A percentile compares a stretch with the other conserved stretches of the same genome.
phyloP scores from a whole-genome alignment of 2,329 filamentous ascomycete genomes.

The Sporothrix pseudoabietina region DNA sequence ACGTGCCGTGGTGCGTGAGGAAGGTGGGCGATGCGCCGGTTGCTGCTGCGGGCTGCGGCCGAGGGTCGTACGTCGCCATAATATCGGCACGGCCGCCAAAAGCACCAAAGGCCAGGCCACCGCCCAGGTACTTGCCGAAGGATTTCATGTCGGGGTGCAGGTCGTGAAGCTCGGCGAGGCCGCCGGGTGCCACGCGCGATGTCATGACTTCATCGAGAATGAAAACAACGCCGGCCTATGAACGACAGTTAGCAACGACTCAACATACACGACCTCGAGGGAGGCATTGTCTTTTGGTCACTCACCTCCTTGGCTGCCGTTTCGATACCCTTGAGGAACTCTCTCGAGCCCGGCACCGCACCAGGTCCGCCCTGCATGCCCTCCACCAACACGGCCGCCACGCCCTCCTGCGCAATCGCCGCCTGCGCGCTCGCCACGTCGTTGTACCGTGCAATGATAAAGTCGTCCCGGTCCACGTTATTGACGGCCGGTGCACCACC shows the following conservation, averaged over 20 bases:
- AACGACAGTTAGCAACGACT: neutral
- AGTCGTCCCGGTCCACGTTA: slow-evolving; percentile 56
- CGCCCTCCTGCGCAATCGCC: slow-evolving; percentile 46
- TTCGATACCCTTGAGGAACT: slow-evolving; percentile 59
- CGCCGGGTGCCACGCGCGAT: slow-evolving; percentile 58
- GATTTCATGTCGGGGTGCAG: slow-evolving; percentile 57
- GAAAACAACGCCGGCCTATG: slow-evolving; percentile 53
- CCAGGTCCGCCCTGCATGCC: slow-evolving; percentile 65
- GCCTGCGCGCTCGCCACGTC: slow-evolving; percentile 51
- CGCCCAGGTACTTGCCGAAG: slow-evolving; percentile 61
- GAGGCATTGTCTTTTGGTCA: neutral
- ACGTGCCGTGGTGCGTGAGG: slow-evolving; percentile 60
- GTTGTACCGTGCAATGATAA: slow-evolving; percentile 63
- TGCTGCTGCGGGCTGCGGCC: slow-evolving; percentile 44
- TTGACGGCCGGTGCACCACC: slow-evolving; percentile 42
- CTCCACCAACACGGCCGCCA: slow-evolving; percentile 67
- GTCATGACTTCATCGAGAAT: slow-evolving; percentile 74
- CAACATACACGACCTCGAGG: no score
- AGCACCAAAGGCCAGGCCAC: slow-evolving; percentile 60
- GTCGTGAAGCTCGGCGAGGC: slow-evolving; percentile 59
- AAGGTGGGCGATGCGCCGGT: slow-evolving; percentile 37
- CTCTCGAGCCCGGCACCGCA: slow-evolving; percentile 51
- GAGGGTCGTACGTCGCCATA: slow-evolving; percentile 70
- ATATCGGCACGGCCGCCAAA: slow-evolving; percentile 63
- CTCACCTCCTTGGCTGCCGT: slow-evolving; percentile 53